Base-by-base conservation (phyloP, 2,329 filamentous ascomycete genomes). In the Neofusicoccum kwambonambiense region DNA sequence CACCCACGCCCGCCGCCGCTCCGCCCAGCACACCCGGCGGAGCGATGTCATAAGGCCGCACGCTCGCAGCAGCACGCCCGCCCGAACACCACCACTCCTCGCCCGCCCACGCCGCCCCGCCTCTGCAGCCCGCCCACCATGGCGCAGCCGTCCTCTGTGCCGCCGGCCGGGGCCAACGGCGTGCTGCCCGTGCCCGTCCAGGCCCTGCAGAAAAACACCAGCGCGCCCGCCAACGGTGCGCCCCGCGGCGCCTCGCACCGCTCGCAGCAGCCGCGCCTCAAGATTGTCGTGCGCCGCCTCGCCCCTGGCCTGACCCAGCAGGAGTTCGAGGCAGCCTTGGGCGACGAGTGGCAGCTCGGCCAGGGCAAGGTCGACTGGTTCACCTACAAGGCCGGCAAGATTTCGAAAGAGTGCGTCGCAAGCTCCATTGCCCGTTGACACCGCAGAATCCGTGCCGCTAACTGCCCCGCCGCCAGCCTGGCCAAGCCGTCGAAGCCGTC, bases 361-460 rank as follows among this genome's bases (percentile, higher is more conserved):
- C 86, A 85, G 54, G 92, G 92, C 37, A 95, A 89, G 74, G 87
- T 96, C 12, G 93, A 96, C 75, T 97, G 92, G 91, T 83, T 90
- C 69, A 85, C 85, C 56, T 99, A 87, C 75, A 85, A 85, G 65
- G 79, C 84, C 64, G 89, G 89, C 69, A 96, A 97, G 75, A 83
- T 94, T 50, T 93, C 93, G 1, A 90, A 88, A 74, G 91, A 97
- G 93, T 96, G 81, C 70, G 87, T 79, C 31, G 34, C 22, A 7
- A 58, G 50, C 64, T 45, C 57, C 66, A 57, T 35, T 58, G 17
- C 22, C 35, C 22, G 13, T 6, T 45, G 12, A 31, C n/a, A 15
- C 19, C 37, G 54, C 12, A 35, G 22, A n/a, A 27, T 15, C 42
- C 4, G 31, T 7, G 13, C 31, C 49, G 34, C 58, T 31, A 13